Percentiles rank a stretch among this genome's conserved stretches.
Evolutionary conservation across 495 filamentous ascomycete species (phyloP).

Genomic region (Xylaria telfairii): DNA sequence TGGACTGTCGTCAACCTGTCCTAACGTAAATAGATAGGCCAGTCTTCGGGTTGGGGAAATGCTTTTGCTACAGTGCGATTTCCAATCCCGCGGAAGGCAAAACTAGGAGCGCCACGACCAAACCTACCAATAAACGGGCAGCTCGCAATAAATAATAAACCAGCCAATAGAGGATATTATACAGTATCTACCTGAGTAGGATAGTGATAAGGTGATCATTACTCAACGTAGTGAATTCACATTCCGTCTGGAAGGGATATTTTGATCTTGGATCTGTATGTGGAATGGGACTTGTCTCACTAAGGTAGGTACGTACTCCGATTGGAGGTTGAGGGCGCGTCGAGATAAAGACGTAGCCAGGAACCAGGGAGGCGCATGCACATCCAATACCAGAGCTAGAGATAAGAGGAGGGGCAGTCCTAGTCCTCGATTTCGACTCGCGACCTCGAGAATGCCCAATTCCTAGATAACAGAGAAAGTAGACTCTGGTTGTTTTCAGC

Average conservation of each 20-base stretch:
- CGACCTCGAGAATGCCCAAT: neutral
- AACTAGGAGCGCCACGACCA: neutral
- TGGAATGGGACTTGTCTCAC: neutral
- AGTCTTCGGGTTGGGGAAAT: neutral
- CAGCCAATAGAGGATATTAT: no score
- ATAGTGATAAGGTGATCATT: neutral
- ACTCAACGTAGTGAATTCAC: neutral
- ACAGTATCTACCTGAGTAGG: neutral
- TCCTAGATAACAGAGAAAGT: neutral
- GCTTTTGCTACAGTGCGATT: neutral
- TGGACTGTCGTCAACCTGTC: no score
- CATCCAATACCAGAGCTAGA: slow-evolving; percentile 7
- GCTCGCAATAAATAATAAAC: no score
- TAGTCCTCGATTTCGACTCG: neutral
- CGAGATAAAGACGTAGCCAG: neutral
- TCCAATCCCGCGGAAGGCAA: neutral
- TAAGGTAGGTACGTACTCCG: neutral
- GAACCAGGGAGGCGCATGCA: neutral
- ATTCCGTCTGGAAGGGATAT: neutral
- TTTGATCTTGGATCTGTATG: neutral
- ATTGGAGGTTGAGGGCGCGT: neutral
- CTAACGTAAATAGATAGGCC: neutral
- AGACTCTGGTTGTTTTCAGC: neutral
- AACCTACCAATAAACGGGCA: neutral
- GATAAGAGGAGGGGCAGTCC: slow-evolving; percentile 19